Conservation (phyloP, 495 filamentous ascomycete genomes). For the Penicillium fimorum region DNA sequence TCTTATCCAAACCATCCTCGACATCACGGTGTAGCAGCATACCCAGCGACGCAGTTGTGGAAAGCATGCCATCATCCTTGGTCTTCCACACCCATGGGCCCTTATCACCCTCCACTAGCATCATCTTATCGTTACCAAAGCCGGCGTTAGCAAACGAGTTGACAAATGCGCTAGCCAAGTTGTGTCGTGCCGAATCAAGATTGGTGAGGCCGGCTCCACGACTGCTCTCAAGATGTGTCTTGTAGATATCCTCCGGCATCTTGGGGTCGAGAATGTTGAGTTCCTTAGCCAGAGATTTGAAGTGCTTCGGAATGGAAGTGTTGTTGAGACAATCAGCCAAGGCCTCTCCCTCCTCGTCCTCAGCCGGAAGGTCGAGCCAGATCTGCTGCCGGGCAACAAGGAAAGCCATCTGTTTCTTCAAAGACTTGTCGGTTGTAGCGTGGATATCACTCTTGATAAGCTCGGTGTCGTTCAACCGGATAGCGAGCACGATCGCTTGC, state of each 20-base stretch:
- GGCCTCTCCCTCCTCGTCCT: conserved; percentile 66
- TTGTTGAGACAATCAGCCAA: conserved; percentile 83
- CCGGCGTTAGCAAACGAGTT: conserved; percentile 96
- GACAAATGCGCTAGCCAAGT: conserved; percentile 92
- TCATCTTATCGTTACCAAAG: conserved; percentile 94
- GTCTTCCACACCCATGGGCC: conserved; percentile 98
- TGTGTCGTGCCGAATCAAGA: conserved; percentile 91
- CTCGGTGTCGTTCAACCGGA: conserved; percentile 82
- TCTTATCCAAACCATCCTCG: conserved; percentile 81
- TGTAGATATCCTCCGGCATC: conserved; percentile 98
- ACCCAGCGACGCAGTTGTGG: conserved; percentile 88
- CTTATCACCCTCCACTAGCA: conserved; percentile 78
- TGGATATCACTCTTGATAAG: conserved; percentile 78
- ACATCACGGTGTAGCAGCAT: conserved; percentile 90
- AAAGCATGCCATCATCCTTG: conserved; percentile 96
- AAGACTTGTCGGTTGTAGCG: conserved; percentile 71
- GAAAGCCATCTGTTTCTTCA: conserved; percentile 95
- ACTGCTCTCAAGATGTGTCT: conserved; percentile 94
- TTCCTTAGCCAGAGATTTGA: conserved; percentile 90
- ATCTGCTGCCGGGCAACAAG: conserved; percentile 90
- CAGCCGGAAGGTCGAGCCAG: conserved; percentile 63
- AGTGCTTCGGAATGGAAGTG: conserved; percentile 82
- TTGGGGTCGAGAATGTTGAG: conserved; percentile 96
- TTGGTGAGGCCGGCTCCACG: conserved; percentile 89
- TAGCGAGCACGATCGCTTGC: conserved; percentile 91